These are phyloP conservation scores for Fusarium sp. DNA, from an alignment of 2,329 filamentous ascomycete species.

Conservation along the genomic window DNA sequence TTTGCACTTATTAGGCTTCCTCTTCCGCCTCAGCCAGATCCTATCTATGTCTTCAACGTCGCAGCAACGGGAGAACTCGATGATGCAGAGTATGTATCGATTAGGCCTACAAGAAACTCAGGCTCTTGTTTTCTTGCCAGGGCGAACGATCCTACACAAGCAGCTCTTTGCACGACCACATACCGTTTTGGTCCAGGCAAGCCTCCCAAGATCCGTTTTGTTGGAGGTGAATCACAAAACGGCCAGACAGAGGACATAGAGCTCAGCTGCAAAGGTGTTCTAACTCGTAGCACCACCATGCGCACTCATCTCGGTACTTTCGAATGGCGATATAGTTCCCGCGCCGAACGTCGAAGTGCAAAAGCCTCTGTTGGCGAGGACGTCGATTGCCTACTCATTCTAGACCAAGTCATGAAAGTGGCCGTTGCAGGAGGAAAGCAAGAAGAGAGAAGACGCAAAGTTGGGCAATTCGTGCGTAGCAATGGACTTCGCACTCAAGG, in stretches of 20 bases:
- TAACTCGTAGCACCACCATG: slow-evolving; percentile 58
- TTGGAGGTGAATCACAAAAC: background rate
- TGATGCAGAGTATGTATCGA: slow-evolving; percentile 59
- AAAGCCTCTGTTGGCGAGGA: slow-evolving; percentile 37
- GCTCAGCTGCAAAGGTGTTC: slow-evolving; percentile 49
- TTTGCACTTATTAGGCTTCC: slow-evolving; percentile 56
- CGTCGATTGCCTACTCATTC: slow-evolving; percentile 56
- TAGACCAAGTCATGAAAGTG: slow-evolving; percentile 57
- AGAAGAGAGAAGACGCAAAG: slow-evolving; percentile 43
- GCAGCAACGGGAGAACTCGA: slow-evolving; percentile 51
- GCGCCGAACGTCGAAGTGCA: slow-evolving; percentile 55
- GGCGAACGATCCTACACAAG: slow-evolving; percentile 47
- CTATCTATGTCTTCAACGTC: slow-evolving; percentile 55
- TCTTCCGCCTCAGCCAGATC: slow-evolving; percentile 46
- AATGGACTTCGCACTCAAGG: slow-evolving; percentile 52
- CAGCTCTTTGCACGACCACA: slow-evolving; percentile 58
- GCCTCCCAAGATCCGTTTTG: slow-evolving; percentile 56
- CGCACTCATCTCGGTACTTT: slow-evolving; percentile 59
- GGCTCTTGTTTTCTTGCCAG: slow-evolving; percentile 59
- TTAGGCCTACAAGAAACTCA: slow-evolving; percentile 57
- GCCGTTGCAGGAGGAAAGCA: slow-evolving; percentile 41
- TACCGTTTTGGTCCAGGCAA: slow-evolving; percentile 66
- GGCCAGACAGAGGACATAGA: slow-evolving; percentile 38
- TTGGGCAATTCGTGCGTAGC: slow-evolving; percentile 57
- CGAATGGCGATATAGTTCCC: slow-evolving; percentile 64